Percentiles rank a stretch among this genome's conserved stretches.
Conservation (phyloP, 106 monocot genomes). For the Dactylorhiza incarnata region DNA sequence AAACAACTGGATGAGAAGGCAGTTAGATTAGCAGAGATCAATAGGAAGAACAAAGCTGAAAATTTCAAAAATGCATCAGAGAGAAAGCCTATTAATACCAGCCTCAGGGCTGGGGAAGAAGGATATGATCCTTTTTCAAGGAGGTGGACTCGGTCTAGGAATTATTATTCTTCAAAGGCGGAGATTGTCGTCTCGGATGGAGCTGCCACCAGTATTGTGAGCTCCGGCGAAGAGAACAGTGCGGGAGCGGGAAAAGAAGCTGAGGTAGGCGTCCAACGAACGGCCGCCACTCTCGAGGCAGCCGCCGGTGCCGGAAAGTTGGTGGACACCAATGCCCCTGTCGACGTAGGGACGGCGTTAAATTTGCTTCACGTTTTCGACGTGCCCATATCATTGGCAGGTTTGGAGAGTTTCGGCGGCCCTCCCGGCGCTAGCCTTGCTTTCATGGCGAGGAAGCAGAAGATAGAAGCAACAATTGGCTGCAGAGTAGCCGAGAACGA, state of each 20-base stretch:
- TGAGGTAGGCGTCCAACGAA: slow-evolving; percentile 30
- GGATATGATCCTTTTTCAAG: slow-evolving; percentile 93
- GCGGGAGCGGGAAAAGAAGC: slow-evolving; percentile 1
- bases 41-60: slow-evolving; percentile 68
- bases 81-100: slow-evolving; percentile 58
- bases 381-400: too few species aligned
- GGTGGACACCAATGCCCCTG: slow-evolving; percentile 21
- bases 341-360: too few species aligned
- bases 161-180: slow-evolving; percentile 66
- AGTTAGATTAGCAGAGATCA: slow-evolving; percentile 71
- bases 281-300: slow-evolving; percentile 56
- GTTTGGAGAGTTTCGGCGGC: too few species aligned
- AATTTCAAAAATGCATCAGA: slow-evolving; percentile 87
- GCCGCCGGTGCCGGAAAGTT: slow-evolving; percentile 33
- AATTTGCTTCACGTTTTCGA: too few species aligned
- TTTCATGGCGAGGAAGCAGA: too few species aligned
- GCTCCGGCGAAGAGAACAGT: neutral
- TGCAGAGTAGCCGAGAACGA: too few species aligned
- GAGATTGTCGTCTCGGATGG: slow-evolving; percentile 5
- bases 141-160: slow-evolving; percentile 87
- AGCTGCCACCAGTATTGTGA: slow-evolving; percentile 11
- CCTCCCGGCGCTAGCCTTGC: too few species aligned
- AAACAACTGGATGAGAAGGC: slow-evolving; percentile 62
- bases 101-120: slow-evolving; percentile 74
- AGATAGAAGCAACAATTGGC: too few species aligned